A percentile compares a stretch with the other conserved stretches of the same genome.
phyloP scores from a whole-genome alignment of 495 filamentous ascomycete species.

The Bacidia gigantensis region DNA sequence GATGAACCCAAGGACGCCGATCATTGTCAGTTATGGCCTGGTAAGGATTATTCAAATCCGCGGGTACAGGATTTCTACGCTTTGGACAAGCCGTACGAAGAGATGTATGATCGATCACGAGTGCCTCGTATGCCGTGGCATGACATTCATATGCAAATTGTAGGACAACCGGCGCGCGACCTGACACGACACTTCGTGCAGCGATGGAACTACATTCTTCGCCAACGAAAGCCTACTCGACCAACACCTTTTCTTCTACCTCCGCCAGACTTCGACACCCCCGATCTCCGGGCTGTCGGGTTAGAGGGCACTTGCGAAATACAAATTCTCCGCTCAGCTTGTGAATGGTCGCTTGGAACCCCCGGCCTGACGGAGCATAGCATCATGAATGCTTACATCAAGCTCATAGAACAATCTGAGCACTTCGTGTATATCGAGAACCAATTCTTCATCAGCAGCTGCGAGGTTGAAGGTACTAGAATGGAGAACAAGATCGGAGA shows the following conservation, averaged over 20 bases:
- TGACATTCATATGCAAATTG: slow-evolving; percentile 96
- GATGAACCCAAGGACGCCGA: slow-evolving; percentile 75
- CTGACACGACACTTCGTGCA: slow-evolving; percentile 97
- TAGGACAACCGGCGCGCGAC: slow-evolving; percentile 89
- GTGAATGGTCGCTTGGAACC: slow-evolving; percentile 83
- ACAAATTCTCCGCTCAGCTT: slow-evolving; percentile 83
- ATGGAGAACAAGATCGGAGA: slow-evolving; percentile 93
- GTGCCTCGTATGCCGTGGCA: slow-evolving; percentile 97
- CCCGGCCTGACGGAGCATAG: slow-evolving; percentile 72
- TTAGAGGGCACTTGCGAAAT: slow-evolving; percentile 90
- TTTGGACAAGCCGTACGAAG: slow-evolving; percentile 88
- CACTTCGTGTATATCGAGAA: slow-evolving; percentile 99
- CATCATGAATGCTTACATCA: slow-evolving; percentile 91
- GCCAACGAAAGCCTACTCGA: slow-evolving; percentile 82
- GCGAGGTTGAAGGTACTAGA: slow-evolving; percentile 69
- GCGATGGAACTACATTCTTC: slow-evolving; percentile 94
- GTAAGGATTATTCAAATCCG: slow-evolving; percentile 98
- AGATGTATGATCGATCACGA: slow-evolving; percentile 91
- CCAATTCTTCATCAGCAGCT: slow-evolving; percentile 96
- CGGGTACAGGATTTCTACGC: slow-evolving; percentile 89
- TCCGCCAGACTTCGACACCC: slow-evolving; percentile 75
- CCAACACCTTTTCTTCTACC: slow-evolving; percentile 89
- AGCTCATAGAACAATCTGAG: slow-evolving; percentile 85
- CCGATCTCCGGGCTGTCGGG: slow-evolving; percentile 75
- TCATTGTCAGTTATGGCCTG: slow-evolving; percentile 91